Evolutionary conservation across 768 basidiomycete genomes (phyloP), one percentile per base, ranked within the genome.

Genomic region (Chalciporus sphaerocephalus): DNA sequence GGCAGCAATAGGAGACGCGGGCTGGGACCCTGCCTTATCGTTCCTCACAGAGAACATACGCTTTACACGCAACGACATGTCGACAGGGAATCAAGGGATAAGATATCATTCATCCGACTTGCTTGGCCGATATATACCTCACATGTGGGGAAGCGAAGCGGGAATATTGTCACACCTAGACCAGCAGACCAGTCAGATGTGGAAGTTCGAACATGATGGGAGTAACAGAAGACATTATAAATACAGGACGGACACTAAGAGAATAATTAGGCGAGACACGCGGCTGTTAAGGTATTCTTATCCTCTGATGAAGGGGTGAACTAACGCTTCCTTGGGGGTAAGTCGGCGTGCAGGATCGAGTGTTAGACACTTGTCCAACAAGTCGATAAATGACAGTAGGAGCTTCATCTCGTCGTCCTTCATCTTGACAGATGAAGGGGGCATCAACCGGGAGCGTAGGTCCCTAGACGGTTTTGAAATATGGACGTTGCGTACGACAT

Each of bases 381-480:
- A 65, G 63, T 98, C 94, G 39, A 95, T 78, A 58, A 99, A 96
- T 5, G 82, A 79, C 18, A 74, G 60, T 9, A 96, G 53, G 53
- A 90, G 64, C 66, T 89, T 90, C 59, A 74, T 80, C 68, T 97
- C 93, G 46, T 95, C 94, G 54, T 94, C 93, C 57, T 83, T 87
- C 63, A 91, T 69, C 67, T 90, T 89, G 27, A 81, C 79, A 0
- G 80, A 79, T 1, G 84, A 74, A 0, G 87, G 75, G 0, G 92
- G 92, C 75, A 97, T 79, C 33, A 98, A 68, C 35, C 95, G 74
- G 7, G 87, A 75, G 23, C 88, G 75, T 15, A 98, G 69, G 59
- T 98, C 95, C 40, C 87, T 73, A 5, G 78, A 73, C 10, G 93
- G 84, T 59, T 93, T 92, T 21, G 87, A 80, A 37, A 93, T 74